Base-by-base conservation (phyloP, 768 basidiomycete species). In the Trametes coccinea region DNA sequence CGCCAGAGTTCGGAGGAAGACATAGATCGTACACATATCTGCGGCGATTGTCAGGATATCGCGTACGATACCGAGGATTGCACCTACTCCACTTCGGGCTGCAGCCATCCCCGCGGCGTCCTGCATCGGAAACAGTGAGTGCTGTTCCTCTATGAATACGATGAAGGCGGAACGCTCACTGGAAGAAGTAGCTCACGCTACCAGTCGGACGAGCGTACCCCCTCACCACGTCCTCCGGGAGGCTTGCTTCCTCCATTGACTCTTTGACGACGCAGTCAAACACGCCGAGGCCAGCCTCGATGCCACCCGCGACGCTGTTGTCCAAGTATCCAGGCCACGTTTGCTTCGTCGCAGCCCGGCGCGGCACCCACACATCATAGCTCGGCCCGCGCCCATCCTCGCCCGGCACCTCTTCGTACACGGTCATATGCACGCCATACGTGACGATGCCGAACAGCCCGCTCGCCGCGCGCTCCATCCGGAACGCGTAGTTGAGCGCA, bases 261-360 rank as follows among this genome's bases (percentile, higher is more conserved):
- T 98, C 96, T 71, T 96, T 97, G 40, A 95, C 81, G 46, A 98
- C 76, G 2, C 86, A 82, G 50, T 94, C 89, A 50, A 91, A 84
- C 3, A 83, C 74, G 0, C 81, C 70, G 76, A 89, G 86, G 1
- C 94, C 92, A 17, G 88, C 85, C 0, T 93, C 86, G 34, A 96
- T 95, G 2, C 96, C 96, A 0, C 96, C 96, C 3, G 95, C 95
- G 45, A 92, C 91, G 39, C 84, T 88, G 73, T 98, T 98, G 70
- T 98, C 96, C 16, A 97, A 80, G 66, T 81, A 85, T 2, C 92
- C 88, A 5, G 95, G 93, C 82, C 87, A 97, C 34, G 95, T 98
- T 66, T 86, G 91, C 73, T 99, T 99, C 7, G 90, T 95, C 60
- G 77, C 79, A 1, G 93, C 82, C 13, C 97, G 82, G 8, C 87